Evolutionary conservation across 768 basidiomycete genomes (phyloP).

Genomic region (Lyophyllum shimeji): DNA sequence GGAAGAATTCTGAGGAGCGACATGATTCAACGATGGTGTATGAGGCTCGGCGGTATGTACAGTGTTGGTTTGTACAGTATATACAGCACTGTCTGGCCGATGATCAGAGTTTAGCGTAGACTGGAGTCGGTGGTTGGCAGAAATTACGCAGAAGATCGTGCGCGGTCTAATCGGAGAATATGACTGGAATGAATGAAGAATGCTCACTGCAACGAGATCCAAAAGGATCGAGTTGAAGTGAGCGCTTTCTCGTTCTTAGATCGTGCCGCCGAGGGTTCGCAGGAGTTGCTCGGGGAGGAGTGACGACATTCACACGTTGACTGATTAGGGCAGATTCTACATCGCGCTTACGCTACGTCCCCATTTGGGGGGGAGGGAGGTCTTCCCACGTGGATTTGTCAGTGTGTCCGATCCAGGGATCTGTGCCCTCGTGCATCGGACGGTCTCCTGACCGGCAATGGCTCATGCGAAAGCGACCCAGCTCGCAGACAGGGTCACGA

Average conservation of each 20-base stretch:
- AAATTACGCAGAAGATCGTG: background rate
- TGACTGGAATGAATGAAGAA: background rate
- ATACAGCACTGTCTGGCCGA: background rate
- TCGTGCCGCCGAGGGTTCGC: background rate
- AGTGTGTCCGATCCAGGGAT: background rate
- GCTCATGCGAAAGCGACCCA: background rate
- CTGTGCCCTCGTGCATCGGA: background rate
- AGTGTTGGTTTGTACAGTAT: background rate
- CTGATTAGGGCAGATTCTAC: background rate
- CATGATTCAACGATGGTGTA: too few species aligned
- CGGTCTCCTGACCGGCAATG: background rate
- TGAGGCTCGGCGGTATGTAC: background rate
- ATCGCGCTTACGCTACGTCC: background rate
- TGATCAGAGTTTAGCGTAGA: too few species aligned
- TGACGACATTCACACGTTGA: too few species aligned
- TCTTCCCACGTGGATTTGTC: background rate
- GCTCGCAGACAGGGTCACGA: slow-evolving; percentile 1
- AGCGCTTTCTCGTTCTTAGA: background rate
- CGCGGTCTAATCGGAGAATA: background rate
- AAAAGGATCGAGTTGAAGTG: background rate
- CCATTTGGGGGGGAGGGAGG: background rate
- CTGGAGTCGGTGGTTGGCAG: background rate
- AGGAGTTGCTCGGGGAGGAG: background rate
- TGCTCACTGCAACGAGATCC: background rate
- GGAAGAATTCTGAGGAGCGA: too few species aligned